Base-by-base conservation (phyloP, 495 filamentous ascomycete species). In the Aspergillus cristatus region DNA sequence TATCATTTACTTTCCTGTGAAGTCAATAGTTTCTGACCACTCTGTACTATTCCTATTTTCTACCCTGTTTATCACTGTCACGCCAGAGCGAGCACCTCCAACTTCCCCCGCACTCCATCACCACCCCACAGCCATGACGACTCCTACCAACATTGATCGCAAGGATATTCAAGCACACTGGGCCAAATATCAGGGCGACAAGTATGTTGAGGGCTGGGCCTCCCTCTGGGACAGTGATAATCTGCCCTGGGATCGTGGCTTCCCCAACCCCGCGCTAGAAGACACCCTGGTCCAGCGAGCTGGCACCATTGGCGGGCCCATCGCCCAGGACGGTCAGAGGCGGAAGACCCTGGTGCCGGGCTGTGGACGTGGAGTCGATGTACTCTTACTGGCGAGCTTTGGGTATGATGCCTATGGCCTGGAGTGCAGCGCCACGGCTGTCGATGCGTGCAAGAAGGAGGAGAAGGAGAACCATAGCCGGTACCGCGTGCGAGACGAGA, bases 301-400 rank as follows among this genome's bases (percentile, higher is more conserved):
- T 1, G 54, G 54, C 32, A 61, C 72, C 17, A 58, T 81, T 40
- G 71, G 65, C 33, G 45, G 55, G 3, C 55, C 67, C 4, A 43
- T 57, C 18, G 45, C 45, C 13, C 37, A 44, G 11, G 47, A 51
- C n/a, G 45, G 49, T 8, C 40, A 35, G 17, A 52, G 60, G 16
- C 70, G 68, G 22, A 73, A 55, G 33, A 78, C 76, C 5, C 52
- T 84, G 8, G 74, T 85, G 6, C 76, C 79, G 0, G 86, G 86
- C 6, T 91, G 86, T 54, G 86, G 85, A 2, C 66, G 76, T 28
- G 86, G 84, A 3, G 76, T 86, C 50, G 83, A 88, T 58, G 78
- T 83, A 6, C 61, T 85, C 22, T 61, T 88, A 26, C 66, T 88
- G 13, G 70, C 73, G 22, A 69, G 75, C 31, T 72, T 76, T 43